These are phyloP conservation scores for Lactarius akahatsu DNA, from an alignment of 768 basidiomycete genomes.

Conservation along the genomic window DNA sequence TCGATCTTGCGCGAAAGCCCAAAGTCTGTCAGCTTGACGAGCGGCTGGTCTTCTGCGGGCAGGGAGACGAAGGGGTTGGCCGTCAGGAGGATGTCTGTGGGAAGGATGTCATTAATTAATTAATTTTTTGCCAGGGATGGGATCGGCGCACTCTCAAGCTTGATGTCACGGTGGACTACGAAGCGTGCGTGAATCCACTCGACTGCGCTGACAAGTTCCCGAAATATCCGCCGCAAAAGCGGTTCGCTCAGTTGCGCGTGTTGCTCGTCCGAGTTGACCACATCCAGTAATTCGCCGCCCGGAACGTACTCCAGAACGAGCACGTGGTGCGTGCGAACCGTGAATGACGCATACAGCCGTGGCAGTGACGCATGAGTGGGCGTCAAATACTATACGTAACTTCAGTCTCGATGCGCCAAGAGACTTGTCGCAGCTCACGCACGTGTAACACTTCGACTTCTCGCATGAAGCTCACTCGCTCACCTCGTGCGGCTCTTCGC, in stretches of 20 bases:
- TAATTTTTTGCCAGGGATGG: background rate
- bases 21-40: conserved; percentile 86
- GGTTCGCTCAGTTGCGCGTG: conserved; percentile 41
- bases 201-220: conserved; percentile 73
- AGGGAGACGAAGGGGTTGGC: conserved; percentile 40
- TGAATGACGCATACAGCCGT: conserved; percentile 61
- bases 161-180: conserved; percentile 88
- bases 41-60: conserved; percentile 36
- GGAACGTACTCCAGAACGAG: conserved; percentile 73
- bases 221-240: conserved; percentile 67
- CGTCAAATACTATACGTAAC: conserved; percentile 58
- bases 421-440: background rate
- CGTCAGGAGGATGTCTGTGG: conserved; percentile 73
- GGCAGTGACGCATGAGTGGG: conserved; percentile 74
- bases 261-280: conserved; percentile 57
- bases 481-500: conserved; percentile 16
- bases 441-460: conserved; percentile 29
- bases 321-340: conserved; percentile 69
- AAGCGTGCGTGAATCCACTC: conserved; percentile 87
- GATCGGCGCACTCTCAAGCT: conserved; percentile 64
- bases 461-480: conserved; percentile 27
- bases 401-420: background rate
- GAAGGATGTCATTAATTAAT: background rate
- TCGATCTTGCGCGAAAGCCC: conserved; percentile 86
- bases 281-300: conserved; percentile 80